Conservation (phyloP, 1,284 basidiomycete species). For the Sporisorium reilianum region DNA sequence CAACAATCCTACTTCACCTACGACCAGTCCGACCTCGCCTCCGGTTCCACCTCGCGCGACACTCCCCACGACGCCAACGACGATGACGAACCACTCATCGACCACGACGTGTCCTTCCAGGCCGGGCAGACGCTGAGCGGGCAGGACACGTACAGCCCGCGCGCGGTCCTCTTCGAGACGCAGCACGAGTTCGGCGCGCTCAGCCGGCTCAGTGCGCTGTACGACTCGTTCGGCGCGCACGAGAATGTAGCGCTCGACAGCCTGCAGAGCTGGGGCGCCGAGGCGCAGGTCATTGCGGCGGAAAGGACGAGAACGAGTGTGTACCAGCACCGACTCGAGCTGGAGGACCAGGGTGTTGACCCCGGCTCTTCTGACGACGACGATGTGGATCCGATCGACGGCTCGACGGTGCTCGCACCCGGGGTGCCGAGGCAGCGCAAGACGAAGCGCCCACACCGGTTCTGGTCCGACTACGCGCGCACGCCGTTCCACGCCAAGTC, state of each 20-base stretch:
- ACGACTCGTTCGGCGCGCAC: constrained; percentile 37
- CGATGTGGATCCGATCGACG: constrained; percentile 7
- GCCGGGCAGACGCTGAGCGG: constrained; percentile 55
- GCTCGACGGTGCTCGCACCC: neutral
- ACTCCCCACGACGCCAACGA: neutral
- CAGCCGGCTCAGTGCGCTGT: constrained; percentile 49
- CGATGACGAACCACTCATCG: constrained; percentile 48
- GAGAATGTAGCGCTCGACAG: constrained; percentile 28
- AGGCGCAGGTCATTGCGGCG: constrained; percentile 30
- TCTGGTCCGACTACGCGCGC: constrained; percentile 64
- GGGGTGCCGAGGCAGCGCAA: constrained; percentile 9
- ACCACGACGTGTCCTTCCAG: constrained; percentile 63
- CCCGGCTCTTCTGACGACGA: constrained; percentile 37
- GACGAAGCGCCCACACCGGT: constrained; percentile 27
- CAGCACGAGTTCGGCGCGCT: constrained; percentile 61
- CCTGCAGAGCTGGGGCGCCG: constrained; percentile 26
- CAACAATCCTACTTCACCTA: constrained; percentile 64
- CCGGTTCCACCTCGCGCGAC: constrained; percentile 22
- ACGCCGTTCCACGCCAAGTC: constrained; percentile 58
- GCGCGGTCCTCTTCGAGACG: constrained; percentile 60
- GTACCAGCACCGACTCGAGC: constrained; percentile 44
- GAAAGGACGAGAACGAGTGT: constrained; percentile 26
- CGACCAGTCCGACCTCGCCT: constrained; percentile 26
- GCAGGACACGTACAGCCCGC: constrained; percentile 60
- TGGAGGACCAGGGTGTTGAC: constrained; percentile 48